Evolutionary conservation across 139 green algal genomes (phyloP).

Genomic region (Chlorella ohadii): DNA sequence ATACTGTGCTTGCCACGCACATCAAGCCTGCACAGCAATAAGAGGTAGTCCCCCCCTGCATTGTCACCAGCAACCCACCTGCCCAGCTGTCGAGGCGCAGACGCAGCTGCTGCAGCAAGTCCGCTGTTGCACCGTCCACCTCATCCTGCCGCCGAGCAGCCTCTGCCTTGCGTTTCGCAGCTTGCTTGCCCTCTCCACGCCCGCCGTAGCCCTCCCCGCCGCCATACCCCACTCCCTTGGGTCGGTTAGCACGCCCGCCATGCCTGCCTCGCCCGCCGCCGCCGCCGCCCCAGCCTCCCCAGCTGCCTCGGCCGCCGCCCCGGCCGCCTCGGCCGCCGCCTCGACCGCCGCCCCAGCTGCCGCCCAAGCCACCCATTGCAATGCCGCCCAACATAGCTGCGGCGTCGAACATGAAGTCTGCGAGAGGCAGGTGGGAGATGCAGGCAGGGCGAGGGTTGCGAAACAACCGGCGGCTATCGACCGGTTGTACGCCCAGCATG

Average conservation of each 20-base stretch:
- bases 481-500: no score
- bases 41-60: no score
- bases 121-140: background rate
- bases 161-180: background rate
- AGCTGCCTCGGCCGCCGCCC: background rate
- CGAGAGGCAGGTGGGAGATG: no score
- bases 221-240: conserved; percentile 16
- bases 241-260: background rate
- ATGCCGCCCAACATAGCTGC: background rate
- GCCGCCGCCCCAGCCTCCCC: background rate
- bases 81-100: background rate
- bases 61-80: background rate
- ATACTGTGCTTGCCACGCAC: no score
- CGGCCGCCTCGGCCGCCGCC: background rate
- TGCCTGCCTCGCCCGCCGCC: background rate
- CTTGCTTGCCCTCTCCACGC: background rate
- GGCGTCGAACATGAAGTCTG: background rate
- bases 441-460: no score
- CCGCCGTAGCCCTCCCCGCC: background rate
- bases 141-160: conserved; percentile 7
- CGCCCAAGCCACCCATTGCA: background rate
- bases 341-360: background rate
- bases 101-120: background rate
- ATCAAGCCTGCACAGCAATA: no score
- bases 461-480: no score